These are phyloP conservation scores for Monosporascus ibericus DNA, from an alignment of 2,329 filamentous ascomycete genomes.

Conservation along the genomic window DNA sequence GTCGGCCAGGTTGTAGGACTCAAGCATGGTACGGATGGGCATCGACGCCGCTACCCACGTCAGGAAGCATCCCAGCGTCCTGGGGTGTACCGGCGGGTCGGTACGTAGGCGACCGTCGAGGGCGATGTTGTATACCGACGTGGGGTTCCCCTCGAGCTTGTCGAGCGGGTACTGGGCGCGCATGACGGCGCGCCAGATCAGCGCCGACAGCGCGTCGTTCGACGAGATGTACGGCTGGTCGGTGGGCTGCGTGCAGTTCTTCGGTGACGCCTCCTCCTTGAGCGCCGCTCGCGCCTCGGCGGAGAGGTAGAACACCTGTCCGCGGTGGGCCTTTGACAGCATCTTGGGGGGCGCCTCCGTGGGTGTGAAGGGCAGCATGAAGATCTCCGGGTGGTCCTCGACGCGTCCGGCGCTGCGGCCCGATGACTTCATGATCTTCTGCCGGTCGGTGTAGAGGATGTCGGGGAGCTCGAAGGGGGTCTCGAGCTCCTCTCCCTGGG, in stretches of 20 bases:
- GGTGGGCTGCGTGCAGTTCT: constrained; percentile 17
- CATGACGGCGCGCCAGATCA: constrained; percentile 30
- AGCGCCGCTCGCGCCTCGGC: constrained; percentile 20
- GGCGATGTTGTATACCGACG: constrained; percentile 31
- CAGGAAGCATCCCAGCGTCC: constrained; percentile 32
- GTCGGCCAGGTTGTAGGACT: constrained; percentile 22
- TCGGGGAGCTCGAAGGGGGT: constrained; percentile 19
- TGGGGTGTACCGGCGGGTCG: constrained; percentile 26
- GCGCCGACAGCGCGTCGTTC: constrained; percentile 29
- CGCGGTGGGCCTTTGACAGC: constrained; percentile 22
- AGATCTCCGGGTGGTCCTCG: constrained; percentile 27
- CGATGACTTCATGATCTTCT: constrained; percentile 22
- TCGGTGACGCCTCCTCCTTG: constrained; percentile 25
- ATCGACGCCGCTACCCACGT: constrained; percentile 27
- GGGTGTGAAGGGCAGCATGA: constrained; percentile 23
- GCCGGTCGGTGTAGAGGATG: constrained; percentile 23
- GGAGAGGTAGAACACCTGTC: constrained; percentile 27
- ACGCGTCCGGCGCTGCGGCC: constrained; percentile 20
- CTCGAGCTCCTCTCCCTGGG: constrained; percentile 19
- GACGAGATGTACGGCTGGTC: constrained; percentile 21
- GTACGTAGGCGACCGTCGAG: constrained; percentile 31
- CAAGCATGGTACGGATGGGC: constrained; percentile 24
- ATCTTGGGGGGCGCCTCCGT: constrained; percentile 26
- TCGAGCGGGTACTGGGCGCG: constrained; percentile 21
- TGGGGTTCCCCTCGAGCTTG: constrained; percentile 23